These are phyloP conservation scores for Boeremia exigua DNA, from an alignment of 2,329 filamentous ascomycete genomes.

Conservation along the genomic window DNA sequence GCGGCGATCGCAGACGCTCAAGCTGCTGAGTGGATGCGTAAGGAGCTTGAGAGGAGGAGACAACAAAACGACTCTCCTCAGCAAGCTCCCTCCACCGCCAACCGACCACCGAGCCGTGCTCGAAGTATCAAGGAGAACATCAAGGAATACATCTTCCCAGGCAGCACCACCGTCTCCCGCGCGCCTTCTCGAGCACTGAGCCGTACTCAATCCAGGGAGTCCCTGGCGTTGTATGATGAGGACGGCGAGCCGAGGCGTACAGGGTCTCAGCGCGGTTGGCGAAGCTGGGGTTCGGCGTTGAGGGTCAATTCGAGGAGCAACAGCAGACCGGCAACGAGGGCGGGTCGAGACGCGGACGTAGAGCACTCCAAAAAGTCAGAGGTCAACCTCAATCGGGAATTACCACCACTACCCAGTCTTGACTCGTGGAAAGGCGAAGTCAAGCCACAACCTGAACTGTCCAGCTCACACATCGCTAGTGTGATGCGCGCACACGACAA, in stretches of 20 bases:
- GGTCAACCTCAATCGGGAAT: slow-evolving; percentile 55
- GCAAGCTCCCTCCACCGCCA: slow-evolving; percentile 27
- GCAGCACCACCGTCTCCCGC: slow-evolving; percentile 30
- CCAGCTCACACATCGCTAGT: slow-evolving; percentile 42
- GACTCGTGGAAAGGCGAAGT: slow-evolving; percentile 47
- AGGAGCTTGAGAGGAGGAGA: slow-evolving; percentile 50
- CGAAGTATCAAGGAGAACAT: slow-evolving; percentile 49
- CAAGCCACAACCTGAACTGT: slow-evolving; percentile 21
- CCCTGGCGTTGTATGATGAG: slow-evolving; percentile 32
- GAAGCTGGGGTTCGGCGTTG: slow-evolving; percentile 47
- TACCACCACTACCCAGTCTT: slow-evolving; percentile 56
- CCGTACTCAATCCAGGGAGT: slow-evolving; percentile 45
- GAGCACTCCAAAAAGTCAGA: slow-evolving; percentile 39
- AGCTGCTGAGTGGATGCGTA: slow-evolving; percentile 53
- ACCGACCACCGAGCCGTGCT: slow-evolving; percentile 43
- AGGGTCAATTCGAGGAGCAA: slow-evolving; percentile 42
- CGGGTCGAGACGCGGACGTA: slow-evolving; percentile 28
- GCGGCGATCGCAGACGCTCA: slow-evolving; percentile 48
- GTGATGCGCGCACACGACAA: slow-evolving; percentile 45
- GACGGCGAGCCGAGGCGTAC: slow-evolving; percentile 23
- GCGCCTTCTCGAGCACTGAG: slow-evolving; percentile 31
- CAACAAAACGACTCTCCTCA: slow-evolving; percentile 30
- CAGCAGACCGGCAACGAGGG: slow-evolving; percentile 38
- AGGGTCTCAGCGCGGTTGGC: slow-evolving; percentile 44
- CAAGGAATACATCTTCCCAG: slow-evolving; percentile 52